These are phyloP conservation scores for Monosporascus sp. DNA, from an alignment of 2,329 filamentous ascomycete species.

Conservation along the genomic window DNA sequence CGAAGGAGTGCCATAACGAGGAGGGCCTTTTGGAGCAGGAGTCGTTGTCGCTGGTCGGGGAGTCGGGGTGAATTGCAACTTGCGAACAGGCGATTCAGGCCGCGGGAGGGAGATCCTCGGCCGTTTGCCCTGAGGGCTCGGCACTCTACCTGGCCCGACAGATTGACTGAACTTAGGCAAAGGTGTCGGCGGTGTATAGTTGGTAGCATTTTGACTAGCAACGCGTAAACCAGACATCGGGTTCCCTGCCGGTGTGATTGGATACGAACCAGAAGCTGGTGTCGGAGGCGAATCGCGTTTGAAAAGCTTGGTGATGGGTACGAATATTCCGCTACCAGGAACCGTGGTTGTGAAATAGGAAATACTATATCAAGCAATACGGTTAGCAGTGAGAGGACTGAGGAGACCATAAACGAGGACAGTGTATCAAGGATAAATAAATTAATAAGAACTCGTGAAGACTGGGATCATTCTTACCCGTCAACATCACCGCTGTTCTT, in stretches of 20 bases:
- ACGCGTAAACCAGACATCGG: conserved; percentile 48
- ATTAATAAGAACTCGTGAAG: not conserved
- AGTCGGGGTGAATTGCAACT: conserved; percentile 56
- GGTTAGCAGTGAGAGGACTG: conserved; percentile 5
- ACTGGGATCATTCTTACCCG: conserved; percentile 50
- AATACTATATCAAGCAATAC: conserved; percentile 37
- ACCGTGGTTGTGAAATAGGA: conserved; percentile 77
- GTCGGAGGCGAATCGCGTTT: conserved; percentile 56
- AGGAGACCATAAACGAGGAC: not conserved
- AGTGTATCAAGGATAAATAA: conserved; percentile 3
- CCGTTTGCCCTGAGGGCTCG: conserved; percentile 68
- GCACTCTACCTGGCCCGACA: conserved; percentile 66
- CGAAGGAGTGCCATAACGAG: conserved; percentile 58
- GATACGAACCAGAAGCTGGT: conserved; percentile 45
- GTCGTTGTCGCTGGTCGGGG: conserved; percentile 53
- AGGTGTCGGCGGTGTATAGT: conserved; percentile 59
- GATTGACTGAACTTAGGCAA: conserved; percentile 84
- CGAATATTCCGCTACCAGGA: conserved; percentile 85
- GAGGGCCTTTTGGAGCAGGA: conserved; percentile 42
- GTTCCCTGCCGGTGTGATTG: conserved; percentile 65
- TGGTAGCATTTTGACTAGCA: conserved; percentile 51
- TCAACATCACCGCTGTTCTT: conserved; percentile 98
- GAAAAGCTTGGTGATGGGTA: conserved; percentile 76
- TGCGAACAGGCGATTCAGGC: conserved; percentile 79
- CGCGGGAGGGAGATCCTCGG: conserved; percentile 74